Base-by-base conservation (phyloP, 306 rosid species). In the Pyrus pyrifolia region DNA sequence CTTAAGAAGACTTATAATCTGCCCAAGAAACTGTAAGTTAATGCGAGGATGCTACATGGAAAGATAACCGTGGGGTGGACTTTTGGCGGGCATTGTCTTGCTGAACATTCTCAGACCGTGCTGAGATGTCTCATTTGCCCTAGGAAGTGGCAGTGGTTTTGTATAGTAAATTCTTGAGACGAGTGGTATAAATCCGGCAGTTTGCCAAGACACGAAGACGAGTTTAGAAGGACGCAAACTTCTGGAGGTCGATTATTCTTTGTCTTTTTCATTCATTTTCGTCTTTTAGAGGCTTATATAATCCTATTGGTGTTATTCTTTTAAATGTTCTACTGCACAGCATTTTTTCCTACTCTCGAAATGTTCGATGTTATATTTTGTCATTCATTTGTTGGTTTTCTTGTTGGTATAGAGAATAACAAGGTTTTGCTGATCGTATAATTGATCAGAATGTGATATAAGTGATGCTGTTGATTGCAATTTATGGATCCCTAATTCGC, bases 1-100 rank as follows among this genome's bases (percentile, higher is more conserved):
- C 92, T 95, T 31, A 95, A 88, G 77, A 95, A 92, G 88, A 82
- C 97, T 33, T 95, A 92, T 62, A 88, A 95, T 86, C 83, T 95
- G 81, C 99, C 99, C 8, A 95, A 92, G 91, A 95, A 95, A 85
- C 88, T 90, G 78, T 92, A 68, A 44, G 6, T 73, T 74, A 58
- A 51, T 19, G 70, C 64, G 71, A 44, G 71, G 75, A 27, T 77
- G 78, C 63, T 74, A 69, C 78, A 76, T 42, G 58, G 58, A 33
- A 42, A 67, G 78, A 68, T 45, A 79, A 71, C 79, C 72, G 60
- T 64, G 82, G 75, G 33, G 17, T 15, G 55, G 21, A 18, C 21
- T 15, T 49, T 15, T 5, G 19, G 21, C 3, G 55, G 55, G 55
- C 55, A 5, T 49, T 49, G 82, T 49, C 68, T 82, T 60, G 75